Conservation (phyloP, 2,329 filamentous ascomycete species). For the Zymoseptoria pseudotritici region DNA sequence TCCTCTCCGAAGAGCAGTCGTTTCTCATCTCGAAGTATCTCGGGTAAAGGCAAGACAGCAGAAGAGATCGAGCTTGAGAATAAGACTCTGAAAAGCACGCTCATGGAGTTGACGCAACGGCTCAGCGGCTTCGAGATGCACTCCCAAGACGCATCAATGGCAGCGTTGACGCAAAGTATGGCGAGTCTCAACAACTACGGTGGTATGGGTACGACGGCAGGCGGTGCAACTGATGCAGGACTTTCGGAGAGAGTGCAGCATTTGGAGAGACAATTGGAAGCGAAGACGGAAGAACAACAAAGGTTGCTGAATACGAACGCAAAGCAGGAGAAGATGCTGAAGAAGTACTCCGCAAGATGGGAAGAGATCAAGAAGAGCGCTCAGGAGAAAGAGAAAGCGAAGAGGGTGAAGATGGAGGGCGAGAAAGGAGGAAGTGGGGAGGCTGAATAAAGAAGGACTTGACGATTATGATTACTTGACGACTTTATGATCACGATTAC, state of each 20-base stretch:
- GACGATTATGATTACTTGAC: not conserved
- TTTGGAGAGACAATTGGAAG: constrained; percentile 58
- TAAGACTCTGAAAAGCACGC: constrained; percentile 70
- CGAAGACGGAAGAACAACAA: constrained; percentile 53
- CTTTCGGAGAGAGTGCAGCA: constrained; percentile 30
- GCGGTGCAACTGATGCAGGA: constrained; percentile 51
- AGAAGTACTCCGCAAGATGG: constrained; percentile 61
- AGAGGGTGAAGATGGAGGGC: constrained; percentile 3
- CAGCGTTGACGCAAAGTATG: constrained; percentile 77
- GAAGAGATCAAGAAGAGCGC: constrained; percentile 62
- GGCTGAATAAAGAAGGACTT: not conserved
- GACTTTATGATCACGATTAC: not conserved
- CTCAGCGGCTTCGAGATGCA: constrained; percentile 92
- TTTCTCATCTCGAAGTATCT: constrained; percentile 32
- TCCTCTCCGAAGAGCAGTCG: constrained; percentile 32
- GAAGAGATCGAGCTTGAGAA: constrained; percentile 91
- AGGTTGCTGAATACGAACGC: constrained; percentile 55
- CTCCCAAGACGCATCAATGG: constrained; percentile 66
- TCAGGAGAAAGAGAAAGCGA: constrained; percentile 16
- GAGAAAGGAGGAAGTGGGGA: not conserved
- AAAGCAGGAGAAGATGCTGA: constrained; percentile 54
- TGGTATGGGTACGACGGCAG: constrained; percentile 2
- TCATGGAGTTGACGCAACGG: constrained; percentile 78
- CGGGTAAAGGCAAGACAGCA: constrained; percentile 54
- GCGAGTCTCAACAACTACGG: constrained; percentile 37